phyloP scores from a whole-genome alignment of 2,329 filamentous ascomycete species.

The Talaromyces verruculosus region DNA sequence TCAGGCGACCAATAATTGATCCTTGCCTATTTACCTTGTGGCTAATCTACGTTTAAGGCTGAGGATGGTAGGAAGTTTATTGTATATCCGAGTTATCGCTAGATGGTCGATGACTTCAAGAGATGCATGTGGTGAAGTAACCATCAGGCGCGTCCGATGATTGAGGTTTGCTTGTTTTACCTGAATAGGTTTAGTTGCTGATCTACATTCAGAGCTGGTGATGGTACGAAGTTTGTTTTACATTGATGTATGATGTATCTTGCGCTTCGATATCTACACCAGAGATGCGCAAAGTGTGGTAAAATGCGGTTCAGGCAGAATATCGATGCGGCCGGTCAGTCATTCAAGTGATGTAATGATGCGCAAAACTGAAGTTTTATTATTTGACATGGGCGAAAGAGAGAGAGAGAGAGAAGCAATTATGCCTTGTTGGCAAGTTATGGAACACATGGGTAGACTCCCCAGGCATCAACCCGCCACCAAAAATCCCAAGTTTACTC shows the following conservation, averaged over 20 bases:
- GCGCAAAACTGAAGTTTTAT: too few species aligned
- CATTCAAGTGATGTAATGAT: too few species aligned
- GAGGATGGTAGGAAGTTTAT: background rate
- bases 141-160: too few species aligned
- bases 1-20: background rate
- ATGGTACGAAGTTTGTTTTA: background rate
- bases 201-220: background rate
- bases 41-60: background rate
- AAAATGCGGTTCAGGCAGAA: too few species aligned
- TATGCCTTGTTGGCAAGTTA: background rate
- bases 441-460: background rate
- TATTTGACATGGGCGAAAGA: too few species aligned
- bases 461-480: background rate
- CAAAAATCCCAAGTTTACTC: background rate
- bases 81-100: background rate
- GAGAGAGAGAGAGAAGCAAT: too few species aligned
- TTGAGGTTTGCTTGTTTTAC: too few species aligned
- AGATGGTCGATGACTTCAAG: background rate
- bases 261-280: too few species aligned
- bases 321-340: too few species aligned
- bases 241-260: too few species aligned
- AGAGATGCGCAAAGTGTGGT: too few species aligned
- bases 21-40: background rate
- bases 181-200: background rate
- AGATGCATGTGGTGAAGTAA: background rate